Conservation (phyloP, 306 rosid genomes). For the Begonia fuchsioides region DNA sequence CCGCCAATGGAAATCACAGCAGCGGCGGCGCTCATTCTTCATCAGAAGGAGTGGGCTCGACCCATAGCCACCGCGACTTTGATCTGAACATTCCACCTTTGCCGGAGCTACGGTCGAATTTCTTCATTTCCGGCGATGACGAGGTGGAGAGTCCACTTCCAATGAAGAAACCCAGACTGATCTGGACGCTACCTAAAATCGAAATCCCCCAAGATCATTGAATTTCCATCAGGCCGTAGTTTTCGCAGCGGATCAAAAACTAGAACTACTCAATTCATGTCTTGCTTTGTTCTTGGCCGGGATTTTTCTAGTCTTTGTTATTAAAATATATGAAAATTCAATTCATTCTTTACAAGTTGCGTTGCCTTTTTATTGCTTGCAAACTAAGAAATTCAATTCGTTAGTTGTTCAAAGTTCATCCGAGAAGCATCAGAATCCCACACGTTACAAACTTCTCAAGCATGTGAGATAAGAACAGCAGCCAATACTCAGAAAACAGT, state of each 20-base stretch:
- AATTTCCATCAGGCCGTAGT: not conserved
- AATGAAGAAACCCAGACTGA: constrained; percentile 47
- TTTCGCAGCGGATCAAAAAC: not conserved
- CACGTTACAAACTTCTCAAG: no score
- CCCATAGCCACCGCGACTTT: constrained; percentile 43
- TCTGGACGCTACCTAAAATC: constrained; percentile 19
- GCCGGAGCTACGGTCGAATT: constrained; percentile 40
- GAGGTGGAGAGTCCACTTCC: constrained; percentile 92
- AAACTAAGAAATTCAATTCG: no score
- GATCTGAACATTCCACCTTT: constrained; percentile 85
- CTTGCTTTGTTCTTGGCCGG: not conserved
- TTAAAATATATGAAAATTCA: not conserved
- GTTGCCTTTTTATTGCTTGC: no score
- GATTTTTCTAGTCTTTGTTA: not conserved
- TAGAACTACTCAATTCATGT: not conserved
- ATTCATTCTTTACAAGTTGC: not conserved
- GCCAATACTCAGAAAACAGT: no score
- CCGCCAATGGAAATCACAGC: constrained; percentile 7
- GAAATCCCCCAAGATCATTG: constrained; percentile 23
- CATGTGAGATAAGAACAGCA: no score
- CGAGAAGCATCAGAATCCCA: no score
- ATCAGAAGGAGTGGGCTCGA: constrained; percentile 77
- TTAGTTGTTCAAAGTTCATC: no score
- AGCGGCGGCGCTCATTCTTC: constrained; percentile 39
- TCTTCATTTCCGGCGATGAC: constrained; percentile 40